A percentile compares a stretch with the other conserved stretches of the same genome.
These are phyloP conservation scores for Purpureocillium takamizusanense DNA, from an alignment of 2,329 filamentous ascomycete genomes.

Conservation along the genomic window DNA sequence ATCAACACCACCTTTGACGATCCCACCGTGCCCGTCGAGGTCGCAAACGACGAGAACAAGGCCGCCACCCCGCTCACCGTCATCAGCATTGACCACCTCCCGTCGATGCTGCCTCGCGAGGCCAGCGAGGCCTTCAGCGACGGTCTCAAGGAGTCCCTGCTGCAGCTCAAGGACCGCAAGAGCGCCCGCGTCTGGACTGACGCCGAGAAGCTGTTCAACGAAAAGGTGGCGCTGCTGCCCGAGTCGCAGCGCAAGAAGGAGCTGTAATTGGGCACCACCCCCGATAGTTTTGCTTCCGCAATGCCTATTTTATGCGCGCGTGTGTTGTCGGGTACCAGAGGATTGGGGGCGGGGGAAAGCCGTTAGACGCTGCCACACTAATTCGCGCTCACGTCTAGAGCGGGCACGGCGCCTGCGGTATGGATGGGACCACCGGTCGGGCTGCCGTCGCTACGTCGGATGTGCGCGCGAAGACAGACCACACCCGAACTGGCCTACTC, in stretches of 20 bases:
- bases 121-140: conserved; percentile 77
- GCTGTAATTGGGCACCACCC: no score
- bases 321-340: no score
- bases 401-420: no score
- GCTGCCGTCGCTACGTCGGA: no score
- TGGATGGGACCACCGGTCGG: no score
- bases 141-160: conserved; percentile 67
- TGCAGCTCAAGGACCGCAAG: conserved; percentile 67
- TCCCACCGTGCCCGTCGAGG: conserved; percentile 70
- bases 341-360: no score
- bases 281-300: no score
- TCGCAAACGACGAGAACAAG: conserved; percentile 38
- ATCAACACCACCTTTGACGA: conserved; percentile 80
- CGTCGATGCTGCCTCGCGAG: conserved; percentile 76
- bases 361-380: no score
- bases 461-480: no score
- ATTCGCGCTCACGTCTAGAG: no score
- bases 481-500: no score
- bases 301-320: no score
- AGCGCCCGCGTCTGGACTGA: conserved; percentile 73
- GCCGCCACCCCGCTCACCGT: conserved; percentile 54
- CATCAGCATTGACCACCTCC: conserved; percentile 82
- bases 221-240: conserved; percentile 68
- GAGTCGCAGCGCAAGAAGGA: conserved; percentile 3
- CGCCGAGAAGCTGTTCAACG: conserved; percentile 74